Evolutionary conservation across 116 monocot species (phyloP).

Genomic region (Dioscorea cayenensis): DNA sequence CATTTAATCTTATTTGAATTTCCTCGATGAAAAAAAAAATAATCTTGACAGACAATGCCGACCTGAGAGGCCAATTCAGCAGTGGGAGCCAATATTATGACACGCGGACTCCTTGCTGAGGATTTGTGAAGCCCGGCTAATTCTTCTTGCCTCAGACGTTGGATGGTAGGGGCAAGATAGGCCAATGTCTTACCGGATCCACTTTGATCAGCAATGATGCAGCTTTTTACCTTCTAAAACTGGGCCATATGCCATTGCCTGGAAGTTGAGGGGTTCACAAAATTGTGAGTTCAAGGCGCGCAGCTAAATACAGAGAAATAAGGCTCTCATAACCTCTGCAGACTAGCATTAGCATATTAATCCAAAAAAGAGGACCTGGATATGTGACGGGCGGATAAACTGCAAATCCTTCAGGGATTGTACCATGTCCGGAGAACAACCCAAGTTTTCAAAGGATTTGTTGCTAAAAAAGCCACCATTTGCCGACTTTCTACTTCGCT

Average conservation of each 20-base stretch:
- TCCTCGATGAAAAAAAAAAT: background rate
- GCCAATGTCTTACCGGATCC: conserved; percentile 96
- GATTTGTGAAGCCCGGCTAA: conserved; percentile 47
- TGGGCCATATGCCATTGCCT: conserved; percentile 72
- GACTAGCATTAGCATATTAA: background rate
- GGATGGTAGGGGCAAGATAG: conserved; percentile 79
- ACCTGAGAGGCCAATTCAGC: conserved; percentile 98
- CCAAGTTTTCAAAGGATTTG: conserved; percentile 65
- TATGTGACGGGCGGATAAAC: conserved; percentile 73
- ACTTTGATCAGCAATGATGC: conserved; percentile 93
- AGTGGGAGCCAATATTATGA: conserved; percentile 76
- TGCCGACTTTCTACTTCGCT: conserved; percentile 8
- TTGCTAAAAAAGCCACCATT: conserved; percentile 72
- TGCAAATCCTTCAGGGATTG: conserved; percentile 30
- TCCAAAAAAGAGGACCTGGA: conserved; percentile 48
- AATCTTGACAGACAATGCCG: conserved; percentile 5
- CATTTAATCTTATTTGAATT: background rate
- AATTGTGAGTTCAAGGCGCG: background rate
- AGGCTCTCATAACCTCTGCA: background rate
- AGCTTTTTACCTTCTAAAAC: conserved; percentile 82
- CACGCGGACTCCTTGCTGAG: conserved; percentile 50
- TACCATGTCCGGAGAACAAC: conserved; percentile 62
- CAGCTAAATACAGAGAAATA: background rate
- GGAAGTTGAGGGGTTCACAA: background rate
- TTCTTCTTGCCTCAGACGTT: conserved; percentile 76